Evolutionary conservation across 2,329 filamentous ascomycete species (phyloP).

Genomic region (Aspergillus sp.): DNA sequence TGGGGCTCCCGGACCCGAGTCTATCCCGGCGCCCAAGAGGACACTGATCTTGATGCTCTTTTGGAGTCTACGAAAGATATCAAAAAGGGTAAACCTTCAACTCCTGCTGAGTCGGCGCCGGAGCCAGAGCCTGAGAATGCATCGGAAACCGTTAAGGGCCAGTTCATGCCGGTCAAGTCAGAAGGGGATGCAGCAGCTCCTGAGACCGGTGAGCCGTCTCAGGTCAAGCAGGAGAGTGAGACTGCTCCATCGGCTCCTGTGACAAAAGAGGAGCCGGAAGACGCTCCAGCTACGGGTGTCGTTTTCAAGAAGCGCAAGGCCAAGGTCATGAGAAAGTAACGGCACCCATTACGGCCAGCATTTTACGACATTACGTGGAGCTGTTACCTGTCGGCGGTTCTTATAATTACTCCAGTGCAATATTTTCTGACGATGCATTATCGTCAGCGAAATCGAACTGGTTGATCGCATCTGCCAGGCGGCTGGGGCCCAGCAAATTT

Average conservation of each 20-base stretch:
- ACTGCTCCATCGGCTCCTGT: neutral
- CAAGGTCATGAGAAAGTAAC: slow-evolving; percentile 44
- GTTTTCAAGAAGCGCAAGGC: slow-evolving; percentile 54
- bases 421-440: neutral
- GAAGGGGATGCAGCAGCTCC: slow-evolving; percentile 7
- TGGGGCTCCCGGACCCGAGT: slow-evolving; percentile 47
- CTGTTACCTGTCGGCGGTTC: neutral
- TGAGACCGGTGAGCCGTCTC: slow-evolving; percentile 15
- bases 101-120: slow-evolving; percentile 8
- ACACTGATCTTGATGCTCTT: slow-evolving; percentile 47
- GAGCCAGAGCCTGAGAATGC: slow-evolving; percentile 20
- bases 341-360: neutral
- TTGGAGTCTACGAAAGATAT: slow-evolving; percentile 44
- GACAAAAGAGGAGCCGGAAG: slow-evolving; percentile 32
- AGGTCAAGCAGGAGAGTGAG: neutral
- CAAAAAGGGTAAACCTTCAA: slow-evolving; percentile 35
- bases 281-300: slow-evolving; percentile 31
- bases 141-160: slow-evolving; percentile 3
- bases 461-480: neutral
- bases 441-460: neutral
- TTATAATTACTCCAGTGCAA: neutral
- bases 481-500: no score
- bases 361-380: neutral
- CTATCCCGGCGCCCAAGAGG: slow-evolving; percentile 43
- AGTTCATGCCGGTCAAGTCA: slow-evolving; percentile 10